A percentile compares a stretch with the other conserved stretches of the same genome.
Conservation (phyloP, 352 stramenopile genomes). For the Globisporangium polare region DNA sequence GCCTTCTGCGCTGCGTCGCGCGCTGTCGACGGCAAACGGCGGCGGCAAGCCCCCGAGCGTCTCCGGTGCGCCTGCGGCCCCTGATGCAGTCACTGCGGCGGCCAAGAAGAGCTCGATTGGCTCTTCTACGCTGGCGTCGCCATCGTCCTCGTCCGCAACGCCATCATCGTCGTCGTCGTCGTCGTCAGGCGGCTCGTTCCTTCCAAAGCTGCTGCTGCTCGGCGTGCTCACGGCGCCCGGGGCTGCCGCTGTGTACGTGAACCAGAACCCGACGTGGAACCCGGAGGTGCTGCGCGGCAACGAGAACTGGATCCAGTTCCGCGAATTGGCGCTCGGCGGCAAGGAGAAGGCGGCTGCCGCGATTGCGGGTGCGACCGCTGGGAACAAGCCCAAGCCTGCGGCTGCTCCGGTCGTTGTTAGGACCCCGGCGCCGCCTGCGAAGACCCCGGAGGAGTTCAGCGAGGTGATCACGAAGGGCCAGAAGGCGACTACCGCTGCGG, state of each 20-base stretch:
- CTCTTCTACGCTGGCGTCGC: neutral
- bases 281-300: constrained; percentile 53
- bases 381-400: constrained; percentile 17
- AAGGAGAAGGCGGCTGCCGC: constrained; percentile 14
- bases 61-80: neutral
- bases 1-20: constrained; percentile 4
- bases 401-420: neutral
- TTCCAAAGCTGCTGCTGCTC: constrained; percentile 49
- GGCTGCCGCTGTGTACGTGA: constrained; percentile 59
- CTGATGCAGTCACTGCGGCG: constrained; percentile 8
- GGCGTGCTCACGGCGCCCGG: constrained; percentile 45
- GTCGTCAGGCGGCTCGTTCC: constrained; percentile 30
- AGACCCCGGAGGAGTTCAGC: constrained; percentile 46
- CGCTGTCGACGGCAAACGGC: constrained; percentile 4
- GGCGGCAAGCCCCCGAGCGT: neutral
- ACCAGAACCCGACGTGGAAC: constrained; percentile 80
- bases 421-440: constrained; percentile 5
- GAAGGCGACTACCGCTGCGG: constrained; percentile 7
- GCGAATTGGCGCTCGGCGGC: constrained; percentile 54
- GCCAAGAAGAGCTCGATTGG: constrained; percentile 14
- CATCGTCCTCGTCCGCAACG: constrained; percentile 4
- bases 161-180: constrained; percentile 21
- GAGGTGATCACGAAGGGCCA: constrained; percentile 40
- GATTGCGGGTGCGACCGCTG: constrained; percentile 1
- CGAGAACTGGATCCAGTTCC: constrained; percentile 69